Percentiles rank a stretch among this genome's conserved stretches.
Conservation (phyloP, 202 grass and related monocot species). For the Thinopyrum obtusiflorum region DNA sequence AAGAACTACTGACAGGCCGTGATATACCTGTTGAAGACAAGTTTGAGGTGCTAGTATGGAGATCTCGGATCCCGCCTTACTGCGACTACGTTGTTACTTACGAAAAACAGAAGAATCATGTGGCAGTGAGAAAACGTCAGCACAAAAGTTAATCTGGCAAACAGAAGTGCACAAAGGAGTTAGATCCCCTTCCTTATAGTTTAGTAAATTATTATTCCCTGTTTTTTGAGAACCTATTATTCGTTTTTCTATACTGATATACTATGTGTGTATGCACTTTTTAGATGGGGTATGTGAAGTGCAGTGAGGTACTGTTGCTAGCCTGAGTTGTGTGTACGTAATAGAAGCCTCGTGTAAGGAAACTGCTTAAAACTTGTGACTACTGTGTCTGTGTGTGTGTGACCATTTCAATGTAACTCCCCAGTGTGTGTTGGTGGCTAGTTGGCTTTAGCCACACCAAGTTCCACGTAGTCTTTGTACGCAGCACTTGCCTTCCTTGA, state of each 20-base stretch:
- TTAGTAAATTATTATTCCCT: background rate
- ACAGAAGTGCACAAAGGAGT: background rate
- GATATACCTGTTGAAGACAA: background rate
- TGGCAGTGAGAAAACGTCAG: background rate
- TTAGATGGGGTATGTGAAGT: background rate
- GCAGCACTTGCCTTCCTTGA: background rate
- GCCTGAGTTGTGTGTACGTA: background rate
- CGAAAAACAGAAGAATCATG: background rate
- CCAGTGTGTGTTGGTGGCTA: background rate
- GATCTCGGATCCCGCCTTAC: background rate
- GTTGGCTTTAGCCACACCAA: background rate
- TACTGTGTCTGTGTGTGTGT: background rate
- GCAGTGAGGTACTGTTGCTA: background rate
- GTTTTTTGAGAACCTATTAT: no score
- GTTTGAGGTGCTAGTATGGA: conserved; percentile 2
- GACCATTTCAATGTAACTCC: background rate
- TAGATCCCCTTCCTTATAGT: background rate
- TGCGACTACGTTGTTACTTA: background rate
- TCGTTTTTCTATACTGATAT: no score
- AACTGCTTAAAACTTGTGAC: background rate
- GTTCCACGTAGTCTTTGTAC: background rate
- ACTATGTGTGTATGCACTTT: background rate
- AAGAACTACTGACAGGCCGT: background rate
- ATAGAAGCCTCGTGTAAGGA: background rate
- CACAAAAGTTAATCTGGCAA: background rate